Percentiles rank a stretch among this genome's conserved stretches.
phyloP scores from a whole-genome alignment of 805 yeast species.

The Sungouiozyma intestinalis region DNA sequence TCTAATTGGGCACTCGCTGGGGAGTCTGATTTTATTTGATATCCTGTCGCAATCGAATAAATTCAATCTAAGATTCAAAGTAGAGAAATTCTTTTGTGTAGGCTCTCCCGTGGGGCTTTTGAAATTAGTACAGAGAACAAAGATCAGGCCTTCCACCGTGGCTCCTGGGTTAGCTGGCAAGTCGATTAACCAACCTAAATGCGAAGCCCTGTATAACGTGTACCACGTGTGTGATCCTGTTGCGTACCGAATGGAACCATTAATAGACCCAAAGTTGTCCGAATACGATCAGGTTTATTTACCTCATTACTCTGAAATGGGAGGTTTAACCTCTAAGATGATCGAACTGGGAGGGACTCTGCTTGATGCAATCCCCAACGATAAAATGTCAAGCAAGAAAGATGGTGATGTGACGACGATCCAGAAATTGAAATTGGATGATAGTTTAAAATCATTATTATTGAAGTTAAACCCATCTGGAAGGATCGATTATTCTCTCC shows the following conservation, averaged over 20 bases:
- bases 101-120: constrained; percentile 92
- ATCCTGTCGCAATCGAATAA: constrained; percentile 43
- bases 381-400: neutral
- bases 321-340: constrained; percentile 22
- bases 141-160: constrained; percentile 30
- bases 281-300: constrained; percentile 18
- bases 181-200: constrained; percentile 35
- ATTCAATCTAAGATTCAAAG: constrained; percentile 50
- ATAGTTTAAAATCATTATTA: constrained; percentile 17
- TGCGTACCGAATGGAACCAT: constrained; percentile 82
- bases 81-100: constrained; percentile 63
- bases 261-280: constrained; percentile 33
- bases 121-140: constrained; percentile 57
- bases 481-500: constrained; percentile 70
- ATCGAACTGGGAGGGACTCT: constrained; percentile 19
- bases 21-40: constrained; percentile 78
- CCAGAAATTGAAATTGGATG: constrained; percentile 10
- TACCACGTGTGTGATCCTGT: constrained; percentile 91
- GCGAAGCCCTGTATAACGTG: constrained; percentile 63
- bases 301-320: constrained; percentile 19
- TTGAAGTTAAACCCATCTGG: constrained; percentile 55
- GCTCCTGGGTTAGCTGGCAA: constrained; percentile 24
- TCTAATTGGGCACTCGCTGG: constrained; percentile 83
- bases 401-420: constrained; percentile 4
- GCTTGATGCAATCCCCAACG: constrained; percentile 12